Evolutionary conservation across 2,329 filamentous ascomycete genomes (phyloP).

Genomic region (Ciborinia camelliae): DNA sequence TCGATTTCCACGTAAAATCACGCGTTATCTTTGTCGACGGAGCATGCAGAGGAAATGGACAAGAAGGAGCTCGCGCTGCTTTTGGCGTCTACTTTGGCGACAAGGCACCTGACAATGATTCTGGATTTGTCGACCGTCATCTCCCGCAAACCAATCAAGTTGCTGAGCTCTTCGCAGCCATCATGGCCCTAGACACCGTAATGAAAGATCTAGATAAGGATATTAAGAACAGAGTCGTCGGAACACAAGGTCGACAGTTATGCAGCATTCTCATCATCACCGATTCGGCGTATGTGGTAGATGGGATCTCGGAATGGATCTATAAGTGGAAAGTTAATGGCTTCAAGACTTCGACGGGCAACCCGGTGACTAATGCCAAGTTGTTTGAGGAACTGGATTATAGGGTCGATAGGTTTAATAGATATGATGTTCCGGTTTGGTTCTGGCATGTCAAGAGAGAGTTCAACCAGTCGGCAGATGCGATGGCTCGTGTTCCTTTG

Average conservation of each 20-base stretch:
- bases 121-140: not conserved
- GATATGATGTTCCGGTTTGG: constrained; percentile 7
- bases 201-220: not conserved
- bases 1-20: not conserved
- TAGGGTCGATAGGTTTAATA: constrained; percentile 10
- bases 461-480: constrained; percentile 10
- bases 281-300: constrained; percentile 39
- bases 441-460: constrained; percentile 23
- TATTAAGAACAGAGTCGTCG: not conserved
- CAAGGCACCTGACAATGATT: not conserved
- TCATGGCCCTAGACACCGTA: not conserved
- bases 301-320: constrained; percentile 37
- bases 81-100: not conserved
- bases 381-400: constrained; percentile 16
- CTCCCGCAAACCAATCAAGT: not conserved
- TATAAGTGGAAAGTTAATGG: constrained; percentile 36
- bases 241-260: not conserved
- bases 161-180: not conserved
- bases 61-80: not conserved
- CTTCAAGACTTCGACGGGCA: constrained; percentile 32
- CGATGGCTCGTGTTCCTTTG: constrained; percentile 4
- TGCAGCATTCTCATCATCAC: constrained; percentile 31
- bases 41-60: not conserved
- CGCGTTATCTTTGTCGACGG: not conserved
- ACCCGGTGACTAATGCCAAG: constrained; percentile 15